These are phyloP conservation scores for Eleusine coracana DNA, from an alignment of 176 grass and related monocot genomes.

Conservation along the genomic window DNA sequence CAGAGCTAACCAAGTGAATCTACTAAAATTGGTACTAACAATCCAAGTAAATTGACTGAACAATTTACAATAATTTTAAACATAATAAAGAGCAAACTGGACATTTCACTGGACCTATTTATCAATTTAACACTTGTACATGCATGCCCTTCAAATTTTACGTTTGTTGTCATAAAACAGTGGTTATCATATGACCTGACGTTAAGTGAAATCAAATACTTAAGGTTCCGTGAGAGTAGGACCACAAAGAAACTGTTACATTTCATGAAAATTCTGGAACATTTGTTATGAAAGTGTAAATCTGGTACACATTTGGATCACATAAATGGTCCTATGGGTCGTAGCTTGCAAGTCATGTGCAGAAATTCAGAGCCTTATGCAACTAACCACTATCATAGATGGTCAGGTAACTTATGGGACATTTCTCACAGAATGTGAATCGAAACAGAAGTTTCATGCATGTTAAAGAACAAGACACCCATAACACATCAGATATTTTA, in stretches of 20 bases:
- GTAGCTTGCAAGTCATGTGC: neutral
- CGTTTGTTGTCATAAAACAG: neutral
- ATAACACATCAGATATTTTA: neutral
- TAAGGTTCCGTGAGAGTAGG: too few relatives aligned
- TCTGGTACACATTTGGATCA: neutral
- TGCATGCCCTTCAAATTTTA: neutral
- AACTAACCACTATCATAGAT: neutral
- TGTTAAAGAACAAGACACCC: neutral
- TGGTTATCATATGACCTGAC: neutral
- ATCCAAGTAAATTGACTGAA: constrained; percentile 9
- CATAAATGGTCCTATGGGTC: neutral
- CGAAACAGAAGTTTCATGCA: neutral
- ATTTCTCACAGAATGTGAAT: neutral
- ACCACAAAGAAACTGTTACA: neutral
- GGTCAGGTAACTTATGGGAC: neutral
- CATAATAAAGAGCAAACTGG: too few relatives aligned
- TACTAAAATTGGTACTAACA: neutral
- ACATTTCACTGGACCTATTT: neutral
- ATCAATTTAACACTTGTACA: neutral
- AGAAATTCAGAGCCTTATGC: neutral
- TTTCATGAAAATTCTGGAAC: neutral
- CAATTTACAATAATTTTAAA: too few relatives aligned
- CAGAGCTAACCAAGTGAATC: neutral
- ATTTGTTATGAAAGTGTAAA: neutral
- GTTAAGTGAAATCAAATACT: too few relatives aligned